Conservation (phyloP, 306 rosid genomes). For the Pyrus communis region DNA sequence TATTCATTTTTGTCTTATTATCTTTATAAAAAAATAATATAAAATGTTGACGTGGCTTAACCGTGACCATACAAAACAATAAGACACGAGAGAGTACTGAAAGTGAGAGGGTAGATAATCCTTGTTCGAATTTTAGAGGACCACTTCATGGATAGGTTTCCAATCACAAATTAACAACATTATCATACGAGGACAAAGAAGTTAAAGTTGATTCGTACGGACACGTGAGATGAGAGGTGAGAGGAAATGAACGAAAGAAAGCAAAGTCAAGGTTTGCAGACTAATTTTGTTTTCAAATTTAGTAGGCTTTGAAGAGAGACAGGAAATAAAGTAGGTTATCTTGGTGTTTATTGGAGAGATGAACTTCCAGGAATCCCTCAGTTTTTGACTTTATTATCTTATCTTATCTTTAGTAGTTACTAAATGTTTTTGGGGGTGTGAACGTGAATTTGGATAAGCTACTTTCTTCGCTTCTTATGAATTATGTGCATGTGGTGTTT, state of each 20-base stretch:
- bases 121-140: too few species aligned
- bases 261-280: not conserved
- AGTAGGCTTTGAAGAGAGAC: not conserved
- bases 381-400: not conserved
- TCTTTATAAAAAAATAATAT: too few species aligned
- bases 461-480: not conserved
- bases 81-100: too few species aligned
- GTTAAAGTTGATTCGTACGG: not conserved
- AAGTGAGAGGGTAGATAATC: too few species aligned
- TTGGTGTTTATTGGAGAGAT: not conserved
- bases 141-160: not conserved
- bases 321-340: constrained; percentile 5
- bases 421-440: not conserved
- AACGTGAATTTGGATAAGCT: not conserved
- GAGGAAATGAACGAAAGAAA: not conserved
- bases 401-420: not conserved
- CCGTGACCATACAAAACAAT: too few species aligned
- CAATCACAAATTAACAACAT: not conserved
- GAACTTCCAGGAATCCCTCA: constrained; percentile 20
- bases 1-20: too few species aligned
- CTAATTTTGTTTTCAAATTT: not conserved
- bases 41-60: too few species aligned
- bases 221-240: not conserved
- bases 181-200: not conserved
- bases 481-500: not conserved